Evolutionary conservation across 345 rosid species (phyloP), one percentile per base, ranked within the genome.

Genomic region (Noccaea bulbosa): DNA sequence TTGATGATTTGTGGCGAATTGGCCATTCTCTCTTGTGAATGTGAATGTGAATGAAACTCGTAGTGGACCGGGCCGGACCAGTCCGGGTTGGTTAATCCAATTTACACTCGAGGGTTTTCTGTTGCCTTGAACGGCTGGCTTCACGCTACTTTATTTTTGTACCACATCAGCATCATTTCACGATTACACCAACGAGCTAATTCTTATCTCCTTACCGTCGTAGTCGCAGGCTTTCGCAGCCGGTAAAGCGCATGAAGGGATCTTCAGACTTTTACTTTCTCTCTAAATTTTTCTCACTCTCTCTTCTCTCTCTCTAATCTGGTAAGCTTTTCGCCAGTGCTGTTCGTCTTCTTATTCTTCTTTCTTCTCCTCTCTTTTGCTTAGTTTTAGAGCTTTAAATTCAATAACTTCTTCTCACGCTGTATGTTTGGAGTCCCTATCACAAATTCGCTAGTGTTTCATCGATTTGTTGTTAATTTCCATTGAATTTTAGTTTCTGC

Each of bases 171-270:
- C 63, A 71, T 4, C 32, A 33, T 62, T 62, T 54, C 54, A 66
- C 61, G 45, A 16, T 34, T 39, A n/a, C 15, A 65, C 5, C 58
- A 50, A 11, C 3, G 39, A 73, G 53, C 50, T 2, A 55, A n/a
- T n/a, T n/a, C n/a, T n/a, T n/a, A n/a, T n/a, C n/a, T n/a, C n/a
- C n/a, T n/a, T n/a, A n/a, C n/a, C n/a, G n/a, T n/a, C 75, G 65
- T 62, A 48, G 79, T 76, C 75, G 61, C 65, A 46, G 45, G 50
- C 66, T 22, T 22, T 64, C 71, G 61, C 51, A 70, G 71, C 48
- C 70, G 48, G 67, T 76, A 70, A 70, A 70, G 76, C 79, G 71
- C 67, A 64, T 76, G 76, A 63, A 58, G 48, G 63, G 65, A 56
- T 69, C 47, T 70, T 76, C 61, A n/a, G 16, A 49, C 27, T 60